A percentile compares a stretch with the other conserved stretches of the same genome.
Evolutionary conservation across 2,329 filamentous ascomycete species (phyloP).

Genomic region (Xenoacremonium recifei): DNA sequence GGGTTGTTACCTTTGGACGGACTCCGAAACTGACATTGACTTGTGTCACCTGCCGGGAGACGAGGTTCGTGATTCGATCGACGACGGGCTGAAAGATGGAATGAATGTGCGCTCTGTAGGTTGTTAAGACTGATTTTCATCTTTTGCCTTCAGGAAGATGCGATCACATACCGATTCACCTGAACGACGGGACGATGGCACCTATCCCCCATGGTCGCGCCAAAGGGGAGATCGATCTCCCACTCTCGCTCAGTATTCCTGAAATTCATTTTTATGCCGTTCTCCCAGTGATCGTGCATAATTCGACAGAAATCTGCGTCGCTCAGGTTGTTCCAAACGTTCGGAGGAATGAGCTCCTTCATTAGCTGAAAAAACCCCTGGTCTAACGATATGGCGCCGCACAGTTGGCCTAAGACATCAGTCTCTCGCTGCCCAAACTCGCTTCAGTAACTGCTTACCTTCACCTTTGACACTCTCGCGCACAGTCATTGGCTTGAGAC

Average conservation of each 20-base stretch:
- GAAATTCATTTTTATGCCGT: slow-evolving; percentile 28
- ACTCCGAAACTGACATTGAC: slow-evolving; percentile 18
- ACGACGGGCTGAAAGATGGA: slow-evolving; percentile 15
- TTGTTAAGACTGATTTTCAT: background rate
- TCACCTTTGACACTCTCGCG: slow-evolving; percentile 38
- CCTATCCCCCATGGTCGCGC: background rate
- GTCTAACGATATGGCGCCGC: slow-evolving; percentile 42
- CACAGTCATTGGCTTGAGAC: slow-evolving; percentile 26
- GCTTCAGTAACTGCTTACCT: slow-evolving; percentile 25
- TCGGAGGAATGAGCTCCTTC: slow-evolving; percentile 16
- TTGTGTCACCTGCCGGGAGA: slow-evolving; percentile 26
- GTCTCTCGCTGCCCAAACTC: background rate
- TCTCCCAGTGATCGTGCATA: slow-evolving; percentile 27
- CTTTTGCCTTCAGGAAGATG: too few species aligned
- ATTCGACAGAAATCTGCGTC: slow-evolving; percentile 6
- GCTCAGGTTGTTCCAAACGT: slow-evolving; percentile 12
- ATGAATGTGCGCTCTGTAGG: background rate
- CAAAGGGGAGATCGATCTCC: slow-evolving; percentile 9
- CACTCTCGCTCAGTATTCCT: slow-evolving; percentile 6
- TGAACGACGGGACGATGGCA: slow-evolving; percentile 2
- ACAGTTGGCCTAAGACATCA: slow-evolving; percentile 31
- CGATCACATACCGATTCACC: too few species aligned
- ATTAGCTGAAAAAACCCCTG: slow-evolving; percentile 32
- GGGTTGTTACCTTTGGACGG: slow-evolving; percentile 26
- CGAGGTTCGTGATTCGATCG: slow-evolving; percentile 19